Base-by-base conservation (phyloP, 1,284 basidiomycete species). In the Moniliella sp. region DNA sequence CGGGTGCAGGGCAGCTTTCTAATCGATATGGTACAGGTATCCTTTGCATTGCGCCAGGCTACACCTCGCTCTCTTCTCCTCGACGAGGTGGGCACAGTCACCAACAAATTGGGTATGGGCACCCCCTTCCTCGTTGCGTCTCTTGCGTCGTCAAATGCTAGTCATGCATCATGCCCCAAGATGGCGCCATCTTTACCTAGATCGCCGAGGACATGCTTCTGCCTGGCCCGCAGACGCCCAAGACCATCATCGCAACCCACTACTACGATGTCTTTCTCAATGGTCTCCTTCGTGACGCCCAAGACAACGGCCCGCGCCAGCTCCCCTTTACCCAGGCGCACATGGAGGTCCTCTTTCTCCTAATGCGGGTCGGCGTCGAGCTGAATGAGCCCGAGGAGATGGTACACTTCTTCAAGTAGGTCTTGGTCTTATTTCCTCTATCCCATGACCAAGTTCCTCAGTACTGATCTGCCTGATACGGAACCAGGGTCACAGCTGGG, bases 1-100 rank as follows among this genome's bases (percentile, higher is more conserved):
- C 11, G 21, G 10, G n/a, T 13, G 7, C 46, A 86, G 81, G 70
- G 74, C 3, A 79, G 82, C 1, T 93, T 93, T 62, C 84, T 91
- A 80, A 88, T 88, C 50, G 86, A 94, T 60, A 67, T 91, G 78
- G 50, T 86, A 94, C 86, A 94, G 65, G 79, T 91, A 3, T 83
- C 81, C 5, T 66, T 25, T 13, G 40, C 37, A 4, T 26, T 42
- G 26, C 28, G 34, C 17, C 21, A 31, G 17, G 26, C 12, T 18
- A 39, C 40, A 7, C 4, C 28, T 3, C 25, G 32, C 4, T 39
- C 37, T 42, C 4, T n/a, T 25, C 27, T 42, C 4, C 28, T 42
- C 8, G 40, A 42, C 30, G 40, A 42, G 30, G n/a, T n/a, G 21
- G 21, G 8, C 7, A 42, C 8, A 42, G 36, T 4, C 14, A 25